These are phyloP conservation scores for Solanum chacoense DNA, from an alignment of 305 asterid genomes.

Conservation along the genomic window DNA sequence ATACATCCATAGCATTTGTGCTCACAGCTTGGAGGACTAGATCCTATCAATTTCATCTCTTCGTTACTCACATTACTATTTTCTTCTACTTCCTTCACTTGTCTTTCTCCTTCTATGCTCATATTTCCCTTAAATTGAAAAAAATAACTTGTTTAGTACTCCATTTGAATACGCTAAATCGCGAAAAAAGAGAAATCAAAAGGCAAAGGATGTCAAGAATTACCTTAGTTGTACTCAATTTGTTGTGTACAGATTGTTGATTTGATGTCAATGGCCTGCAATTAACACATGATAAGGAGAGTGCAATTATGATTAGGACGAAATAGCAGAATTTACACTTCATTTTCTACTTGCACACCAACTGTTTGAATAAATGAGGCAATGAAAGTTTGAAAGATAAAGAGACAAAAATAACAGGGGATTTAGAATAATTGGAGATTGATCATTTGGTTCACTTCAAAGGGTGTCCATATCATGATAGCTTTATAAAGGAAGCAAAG, in stretches of 20 bases:
- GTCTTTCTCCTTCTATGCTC: constrained; percentile 13
- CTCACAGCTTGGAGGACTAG: constrained; percentile 73
- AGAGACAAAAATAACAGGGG: background rate
- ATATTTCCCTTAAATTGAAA: background rate
- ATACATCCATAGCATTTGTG: constrained; percentile 80
- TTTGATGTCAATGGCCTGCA: constrained; percentile 27
- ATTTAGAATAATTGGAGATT: background rate
- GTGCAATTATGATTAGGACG: constrained; percentile 16
- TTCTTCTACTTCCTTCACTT: background rate
- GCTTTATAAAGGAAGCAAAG: background rate
- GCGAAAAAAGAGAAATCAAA: background rate
- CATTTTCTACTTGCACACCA: constrained; percentile 13
- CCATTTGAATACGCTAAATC: background rate
- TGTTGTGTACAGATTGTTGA: background rate
- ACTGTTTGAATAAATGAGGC: background rate
- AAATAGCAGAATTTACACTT: constrained; percentile 19
- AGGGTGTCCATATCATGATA: background rate
- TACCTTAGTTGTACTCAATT: background rate
- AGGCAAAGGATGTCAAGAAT: background rate
- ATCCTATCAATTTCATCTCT: constrained; percentile 40
- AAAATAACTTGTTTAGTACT: background rate
- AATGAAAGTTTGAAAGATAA: background rate
- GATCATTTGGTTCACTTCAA: background rate
- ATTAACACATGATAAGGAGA: constrained; percentile 24
- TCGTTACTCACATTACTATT: background rate